Evolutionary conservation across 164 flowering plant genomes (phyloP).

Genomic region (Malania oleifera): DNA sequence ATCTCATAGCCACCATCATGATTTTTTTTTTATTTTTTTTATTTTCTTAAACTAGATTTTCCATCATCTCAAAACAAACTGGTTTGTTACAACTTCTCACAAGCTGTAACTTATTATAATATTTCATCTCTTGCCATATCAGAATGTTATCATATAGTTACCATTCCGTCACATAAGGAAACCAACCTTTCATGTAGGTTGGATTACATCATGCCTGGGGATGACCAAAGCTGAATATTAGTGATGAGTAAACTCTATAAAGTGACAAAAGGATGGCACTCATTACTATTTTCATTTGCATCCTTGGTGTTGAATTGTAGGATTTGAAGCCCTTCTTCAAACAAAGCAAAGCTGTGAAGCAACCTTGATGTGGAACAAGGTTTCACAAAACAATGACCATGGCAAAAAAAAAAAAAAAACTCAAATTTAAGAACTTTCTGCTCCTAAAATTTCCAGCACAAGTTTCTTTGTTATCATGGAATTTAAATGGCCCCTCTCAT

Average conservation of each 20-base stretch:
- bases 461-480: background rate
- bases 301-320: background rate
- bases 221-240: conserved; percentile 17
- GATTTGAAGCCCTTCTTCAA: background rate
- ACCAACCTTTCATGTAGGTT: conserved; percentile 17
- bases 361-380: background rate
- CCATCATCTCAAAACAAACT: conserved; percentile 23
- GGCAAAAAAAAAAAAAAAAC: background rate
- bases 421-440: too few species aligned
- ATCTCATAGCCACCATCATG: too few species aligned
- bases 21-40: too few species aligned
- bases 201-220: conserved; percentile 14
- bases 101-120: conserved; percentile 17
- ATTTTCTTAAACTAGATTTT: conserved; percentile 10
- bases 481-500: background rate
- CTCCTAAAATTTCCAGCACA: background rate
- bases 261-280: conserved; percentile 12
- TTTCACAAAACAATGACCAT: background rate
- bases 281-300: background rate
- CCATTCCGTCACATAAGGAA: conserved; percentile 21
- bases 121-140: conserved; percentile 22
- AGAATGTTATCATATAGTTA: conserved; percentile 24
- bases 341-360: background rate
- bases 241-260: conserved; percentile 7
- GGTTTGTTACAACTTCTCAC: conserved; percentile 24